Evolutionary conservation across 129 eudicot genomes (phyloP).

Genomic region (sunflower (Helianthus annuus)): DNA sequence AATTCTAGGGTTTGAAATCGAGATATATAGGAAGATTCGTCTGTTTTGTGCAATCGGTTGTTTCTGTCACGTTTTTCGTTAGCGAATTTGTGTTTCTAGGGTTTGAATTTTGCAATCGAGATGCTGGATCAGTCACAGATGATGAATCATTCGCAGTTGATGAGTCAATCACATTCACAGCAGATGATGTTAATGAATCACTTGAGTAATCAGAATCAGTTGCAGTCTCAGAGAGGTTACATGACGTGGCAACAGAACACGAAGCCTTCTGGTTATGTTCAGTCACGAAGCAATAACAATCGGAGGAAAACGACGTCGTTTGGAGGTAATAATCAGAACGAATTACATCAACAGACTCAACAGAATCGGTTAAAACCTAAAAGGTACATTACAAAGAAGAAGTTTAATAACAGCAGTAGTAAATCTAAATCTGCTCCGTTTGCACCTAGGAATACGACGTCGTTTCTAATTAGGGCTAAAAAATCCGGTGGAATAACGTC

Average conservation of each 20-base stretch:
- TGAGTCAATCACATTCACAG: constrained; percentile 41
- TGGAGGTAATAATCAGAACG: constrained; percentile 35
- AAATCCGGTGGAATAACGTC: constrained; percentile 80
- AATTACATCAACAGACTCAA: constrained; percentile 13
- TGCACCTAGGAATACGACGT: constrained; percentile 86
- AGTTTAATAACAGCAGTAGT: constrained; percentile 33
- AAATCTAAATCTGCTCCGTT: constrained; percentile 52
- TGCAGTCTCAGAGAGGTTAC: constrained; percentile 43
- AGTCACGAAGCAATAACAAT: constrained; percentile 43
- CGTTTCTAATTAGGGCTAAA: constrained; percentile 77
- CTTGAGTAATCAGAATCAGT: constrained; percentile 30
- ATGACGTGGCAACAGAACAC: constrained; percentile 52
- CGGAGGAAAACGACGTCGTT: constrained; percentile 42
- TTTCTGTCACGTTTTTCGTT: neutral
- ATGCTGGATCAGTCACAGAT: constrained; percentile 30
- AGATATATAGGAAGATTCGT: neutral
- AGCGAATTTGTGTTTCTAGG: constrained; percentile 16
- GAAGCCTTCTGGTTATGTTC: constrained; percentile 30
- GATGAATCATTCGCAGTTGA: constrained; percentile 36
- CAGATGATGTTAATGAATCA: constrained; percentile 30
- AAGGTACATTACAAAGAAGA: constrained; percentile 60
- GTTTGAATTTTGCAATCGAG: neutral
- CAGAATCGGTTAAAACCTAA: constrained; percentile 69
- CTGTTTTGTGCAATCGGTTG: too few relatives aligned
- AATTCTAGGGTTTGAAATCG: constrained; percentile 16